A percentile compares a stretch with the other conserved stretches of the same genome.
Evolutionary conservation across 1,139 yeast species (phyloP).

Genomic region (Geotrichum carabidarum): DNA sequence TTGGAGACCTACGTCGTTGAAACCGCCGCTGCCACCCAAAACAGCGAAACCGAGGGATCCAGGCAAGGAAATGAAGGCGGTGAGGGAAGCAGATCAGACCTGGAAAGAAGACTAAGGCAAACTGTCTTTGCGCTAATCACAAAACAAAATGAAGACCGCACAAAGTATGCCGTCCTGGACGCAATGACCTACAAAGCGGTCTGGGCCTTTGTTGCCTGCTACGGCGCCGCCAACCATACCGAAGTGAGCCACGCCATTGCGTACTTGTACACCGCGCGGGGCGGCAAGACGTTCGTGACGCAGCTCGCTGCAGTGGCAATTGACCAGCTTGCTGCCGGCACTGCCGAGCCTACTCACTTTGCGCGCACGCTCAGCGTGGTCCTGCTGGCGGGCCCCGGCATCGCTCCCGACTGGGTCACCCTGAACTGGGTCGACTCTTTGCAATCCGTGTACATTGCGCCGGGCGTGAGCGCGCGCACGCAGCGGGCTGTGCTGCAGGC

Average conservation of each 20-base stretch:
- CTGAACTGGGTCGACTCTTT: constrained; percentile 16
- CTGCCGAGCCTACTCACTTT: not conserved
- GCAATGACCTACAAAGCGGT: constrained; percentile 9
- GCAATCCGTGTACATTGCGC: constrained; percentile 5
- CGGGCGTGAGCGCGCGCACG: not conserved
- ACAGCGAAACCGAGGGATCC: not conserved
- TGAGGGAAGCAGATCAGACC: not conserved
- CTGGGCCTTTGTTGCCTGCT: constrained; percentile 12
- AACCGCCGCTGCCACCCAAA: not conserved
- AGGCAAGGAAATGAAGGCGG: not conserved
- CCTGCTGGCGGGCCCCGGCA: constrained; percentile 12
- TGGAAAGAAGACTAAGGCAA: constrained; percentile 11
- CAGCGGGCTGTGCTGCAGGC: not conserved
- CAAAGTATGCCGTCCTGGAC: constrained; percentile 11
- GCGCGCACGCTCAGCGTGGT: constrained; percentile 8
- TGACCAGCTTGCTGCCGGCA: not conserved
- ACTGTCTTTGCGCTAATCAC: constrained; percentile 14
- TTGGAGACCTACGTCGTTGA: constrained; percentile 17
- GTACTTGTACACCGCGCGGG: constrained; percentile 13
- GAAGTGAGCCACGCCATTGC: not conserved
- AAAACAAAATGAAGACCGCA: constrained; percentile 4
- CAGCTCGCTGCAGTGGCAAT: constrained; percentile 7
- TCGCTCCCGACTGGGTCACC: constrained; percentile 18
- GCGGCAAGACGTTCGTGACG: constrained; percentile 19
- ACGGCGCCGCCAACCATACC: constrained; percentile 12